These are phyloP conservation scores for Epichloe sibirici DNA, from an alignment of 2,329 filamentous ascomycete species.

Conservation along the genomic window DNA sequence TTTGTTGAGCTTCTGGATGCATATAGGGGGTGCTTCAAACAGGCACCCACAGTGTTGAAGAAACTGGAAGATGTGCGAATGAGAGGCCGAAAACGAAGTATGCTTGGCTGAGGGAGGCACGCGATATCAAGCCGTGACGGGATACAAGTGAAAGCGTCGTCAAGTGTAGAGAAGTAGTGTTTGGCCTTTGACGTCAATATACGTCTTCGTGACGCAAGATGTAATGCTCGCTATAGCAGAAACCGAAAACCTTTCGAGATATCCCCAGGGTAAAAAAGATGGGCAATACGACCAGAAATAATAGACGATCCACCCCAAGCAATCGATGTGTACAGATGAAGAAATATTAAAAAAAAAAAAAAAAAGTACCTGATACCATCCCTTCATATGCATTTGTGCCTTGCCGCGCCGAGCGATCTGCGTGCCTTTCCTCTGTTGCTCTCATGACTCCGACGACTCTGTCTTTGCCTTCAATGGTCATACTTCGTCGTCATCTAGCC, in stretches of 20 bases:
- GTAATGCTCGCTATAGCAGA: constrained; percentile 7
- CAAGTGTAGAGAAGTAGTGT: not conserved
- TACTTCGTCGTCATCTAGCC: not conserved
- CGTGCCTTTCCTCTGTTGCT: not conserved
- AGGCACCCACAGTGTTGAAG: constrained; percentile 60
- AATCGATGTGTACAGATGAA: too few relatives aligned
- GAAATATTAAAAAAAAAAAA: not conserved
- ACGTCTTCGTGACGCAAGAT: not conserved
- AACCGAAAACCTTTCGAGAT: not conserved
- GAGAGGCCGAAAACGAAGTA: constrained; percentile 91
- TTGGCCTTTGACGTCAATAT: not conserved
- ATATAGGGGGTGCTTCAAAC: constrained; percentile 66
- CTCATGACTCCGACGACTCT: not conserved
- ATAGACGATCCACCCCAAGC: too few relatives aligned
- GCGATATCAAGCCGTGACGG: too few relatives aligned
- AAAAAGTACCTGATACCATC: not conserved
- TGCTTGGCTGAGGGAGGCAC: constrained; percentile 57
- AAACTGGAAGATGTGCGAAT: constrained; percentile 84
- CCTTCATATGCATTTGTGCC: not conserved
- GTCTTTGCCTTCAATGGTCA: too few relatives aligned
- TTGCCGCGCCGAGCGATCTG: not conserved
- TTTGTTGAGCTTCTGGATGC: constrained; percentile 62
- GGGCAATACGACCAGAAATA: not conserved
- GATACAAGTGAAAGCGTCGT: too few relatives aligned
- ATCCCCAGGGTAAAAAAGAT: not conserved